Percentiles rank a stretch among this genome's conserved stretches.
phyloP scores from a whole-genome alignment of 1,284 basidiomycete genomes.

The Prillingera fragicola region DNA sequence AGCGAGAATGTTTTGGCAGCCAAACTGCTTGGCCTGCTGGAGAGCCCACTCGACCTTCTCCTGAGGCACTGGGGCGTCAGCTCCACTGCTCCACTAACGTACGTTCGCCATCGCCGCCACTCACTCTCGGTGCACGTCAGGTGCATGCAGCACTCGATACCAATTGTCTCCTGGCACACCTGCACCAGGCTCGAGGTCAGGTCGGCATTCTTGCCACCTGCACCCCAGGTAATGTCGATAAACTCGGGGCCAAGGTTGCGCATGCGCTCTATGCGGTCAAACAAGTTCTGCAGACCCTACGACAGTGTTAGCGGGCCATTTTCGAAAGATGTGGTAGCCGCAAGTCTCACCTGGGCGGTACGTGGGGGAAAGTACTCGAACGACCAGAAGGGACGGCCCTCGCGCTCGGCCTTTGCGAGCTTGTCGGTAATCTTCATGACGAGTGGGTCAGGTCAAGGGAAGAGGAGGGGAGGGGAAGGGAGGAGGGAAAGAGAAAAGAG shows the following conservation, averaged over 20 bases:
- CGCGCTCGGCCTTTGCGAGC: slow-evolving; percentile 72
- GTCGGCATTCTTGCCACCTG: slow-evolving; percentile 89
- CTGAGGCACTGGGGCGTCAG: slow-evolving; percentile 59
- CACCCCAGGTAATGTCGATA: slow-evolving; percentile 98
- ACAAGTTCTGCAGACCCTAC: slow-evolving; percentile 84
- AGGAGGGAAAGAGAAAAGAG: too few species aligned
- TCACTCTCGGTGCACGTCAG: slow-evolving; percentile 89
- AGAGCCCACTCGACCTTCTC: slow-evolving; percentile 90
- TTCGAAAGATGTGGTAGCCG: neutral
- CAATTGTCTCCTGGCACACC: slow-evolving; percentile 85
- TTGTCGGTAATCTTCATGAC: slow-evolving; percentile 91
- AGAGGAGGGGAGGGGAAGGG: too few species aligned
- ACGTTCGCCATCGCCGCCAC: slow-evolving; percentile 10
- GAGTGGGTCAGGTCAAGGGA: too few species aligned
- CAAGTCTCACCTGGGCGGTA: slow-evolving; percentile 70
- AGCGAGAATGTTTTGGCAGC: slow-evolving; percentile 92
- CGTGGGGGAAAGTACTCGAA: slow-evolving; percentile 96
- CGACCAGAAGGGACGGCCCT: slow-evolving; percentile 85
- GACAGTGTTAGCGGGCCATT: slow-evolving; percentile 16
- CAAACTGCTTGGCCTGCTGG: slow-evolving; percentile 83
- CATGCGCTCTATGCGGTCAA: slow-evolving; percentile 98
- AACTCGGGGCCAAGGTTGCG: slow-evolving; percentile 91
- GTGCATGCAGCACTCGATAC: slow-evolving; percentile 96
- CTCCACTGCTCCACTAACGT: neutral
- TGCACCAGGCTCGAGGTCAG: slow-evolving; percentile 93